A percentile compares a stretch with the other conserved stretches of the same genome.
Evolutionary conservation across 306 rosid species (phyloP).

Genomic region (Citrullus colocynthis): DNA sequence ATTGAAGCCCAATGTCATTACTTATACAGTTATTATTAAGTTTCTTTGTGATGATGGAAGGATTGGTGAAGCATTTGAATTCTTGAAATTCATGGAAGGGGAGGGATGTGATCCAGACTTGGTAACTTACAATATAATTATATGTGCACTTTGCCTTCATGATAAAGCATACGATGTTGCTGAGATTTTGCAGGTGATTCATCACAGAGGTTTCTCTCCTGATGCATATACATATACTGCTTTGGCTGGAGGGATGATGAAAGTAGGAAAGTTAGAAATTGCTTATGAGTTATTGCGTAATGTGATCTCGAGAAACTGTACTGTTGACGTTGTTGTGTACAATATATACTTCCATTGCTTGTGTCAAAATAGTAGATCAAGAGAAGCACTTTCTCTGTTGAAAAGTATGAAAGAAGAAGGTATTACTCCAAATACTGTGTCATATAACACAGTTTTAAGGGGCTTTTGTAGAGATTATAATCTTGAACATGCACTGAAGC

Average conservation of each 20-base stretch:
- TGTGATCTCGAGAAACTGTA: conserved; percentile 16
- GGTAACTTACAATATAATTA: conserved; percentile 29
- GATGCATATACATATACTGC: conserved; percentile 31
- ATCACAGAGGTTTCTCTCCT: conserved; percentile 26
- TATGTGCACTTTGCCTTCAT: conserved; percentile 32
- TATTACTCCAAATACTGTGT: conserved; percentile 21
- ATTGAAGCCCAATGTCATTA: conserved; percentile 24
- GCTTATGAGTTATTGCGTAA: conserved; percentile 16
- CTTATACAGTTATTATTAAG: conserved; percentile 33
- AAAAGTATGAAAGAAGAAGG: conserved; percentile 21
- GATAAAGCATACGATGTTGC: conserved; percentile 16
- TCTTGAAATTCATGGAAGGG: conserved; percentile 20
- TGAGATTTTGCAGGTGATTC: conserved; percentile 15
- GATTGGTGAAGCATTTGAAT: conserved; percentile 22
- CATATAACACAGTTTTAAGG: conserved; percentile 31
- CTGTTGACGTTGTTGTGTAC: conserved; percentile 26
- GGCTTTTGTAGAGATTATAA: conserved; percentile 20
- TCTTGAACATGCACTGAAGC: conserved; percentile 21
- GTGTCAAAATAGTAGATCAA: conserved; percentile 22
- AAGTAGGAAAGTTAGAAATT: conserved; percentile 13
- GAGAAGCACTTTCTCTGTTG: conserved; percentile 22
- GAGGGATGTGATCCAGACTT: conserved; percentile 35
- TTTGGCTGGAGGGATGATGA: conserved; percentile 30
- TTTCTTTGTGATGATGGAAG: conserved; percentile 28
- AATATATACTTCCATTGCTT: conserved; percentile 30